Evolutionary conservation across 2,329 filamentous ascomycete species (phyloP), one percentile per base, ranked within the genome.

Genomic region (Penicillium sp.): DNA sequence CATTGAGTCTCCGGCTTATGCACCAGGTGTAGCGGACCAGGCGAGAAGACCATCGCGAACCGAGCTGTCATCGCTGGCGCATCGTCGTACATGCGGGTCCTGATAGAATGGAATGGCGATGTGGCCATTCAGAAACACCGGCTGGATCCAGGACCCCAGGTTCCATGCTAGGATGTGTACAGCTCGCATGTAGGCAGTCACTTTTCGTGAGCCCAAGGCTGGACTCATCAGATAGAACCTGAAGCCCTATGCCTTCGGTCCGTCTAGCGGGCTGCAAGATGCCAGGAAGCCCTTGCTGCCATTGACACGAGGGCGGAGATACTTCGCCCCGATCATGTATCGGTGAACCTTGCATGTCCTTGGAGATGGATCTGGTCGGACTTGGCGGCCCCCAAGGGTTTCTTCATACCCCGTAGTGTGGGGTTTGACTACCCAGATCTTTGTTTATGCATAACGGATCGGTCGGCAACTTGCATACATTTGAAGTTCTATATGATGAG

Each of bases 311-410:
- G 47, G 35, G 27, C 13, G 31, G 23, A 30, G 16, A 8, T 16
- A 28, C 23, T 11, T 20, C 3, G 12, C 33, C 13, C 22, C 25
- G 31, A 30, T 13, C 12, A 32, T 44, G 27, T 31, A 37, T 26
- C 28, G 35, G 22, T 44, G 42, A 42, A 36, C 48, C 50, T 53
- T 53, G 48, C 50, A 32, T 50, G 39, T 1, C 30, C 32, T 34
- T 13, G 31, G 38, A 32, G 35, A 32, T 18, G 36, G 30, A n/a
- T n/a, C 37, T 12, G 39, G 22, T 4, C 13, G 12, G 25, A n/a
- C 4, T n/a, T 27, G 25, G 11, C 25, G 5, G 10, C 12, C 25
- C 25, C 6, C 4, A 11, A n/a, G n/a, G n/a, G n/a, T n/a, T n/a
- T n/a, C n/a, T n/a, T n/a, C n/a, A n/a, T n/a, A n/a, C n/a, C n/a